phyloP scores from a whole-genome alignment of 345 rosid species.

The Corchorus olitorius region DNA sequence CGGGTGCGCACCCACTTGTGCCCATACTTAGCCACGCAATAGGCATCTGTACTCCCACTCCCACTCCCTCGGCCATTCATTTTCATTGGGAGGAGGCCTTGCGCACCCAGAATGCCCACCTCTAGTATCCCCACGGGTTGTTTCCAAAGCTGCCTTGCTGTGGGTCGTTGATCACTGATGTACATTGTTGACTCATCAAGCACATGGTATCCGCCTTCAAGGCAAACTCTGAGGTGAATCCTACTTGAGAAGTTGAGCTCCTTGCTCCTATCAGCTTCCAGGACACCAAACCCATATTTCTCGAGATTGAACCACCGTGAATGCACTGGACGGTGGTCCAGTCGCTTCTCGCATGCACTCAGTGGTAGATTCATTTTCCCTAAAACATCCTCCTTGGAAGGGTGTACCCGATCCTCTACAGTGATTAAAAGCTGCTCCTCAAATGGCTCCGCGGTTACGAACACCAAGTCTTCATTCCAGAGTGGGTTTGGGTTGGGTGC shows the following conservation, averaged over 20 bases:
- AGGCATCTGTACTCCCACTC: constrained; percentile 45
- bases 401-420: constrained; percentile 66
- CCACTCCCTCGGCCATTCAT: constrained; percentile 61
- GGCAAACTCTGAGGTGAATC: constrained; percentile 76
- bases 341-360: constrained; percentile 63
- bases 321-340: constrained; percentile 80
- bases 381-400: constrained; percentile 63
- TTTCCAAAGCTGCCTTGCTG: constrained; percentile 88
- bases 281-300: constrained; percentile 64
- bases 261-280: constrained; percentile 80
- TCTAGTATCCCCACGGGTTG: constrained; percentile 74
- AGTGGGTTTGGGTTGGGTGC: constrained; percentile 64
- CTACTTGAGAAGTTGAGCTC: constrained; percentile 79
- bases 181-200: constrained; percentile 90
- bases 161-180: constrained; percentile 82
- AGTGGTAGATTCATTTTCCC: constrained; percentile 68
- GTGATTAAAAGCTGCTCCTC: constrained; percentile 77
- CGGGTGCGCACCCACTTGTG: constrained; percentile 91
- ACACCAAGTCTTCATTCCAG: constrained; percentile 90
- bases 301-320: constrained; percentile 92
- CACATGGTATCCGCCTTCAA: constrained; percentile 96
- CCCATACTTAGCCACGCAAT: constrained; percentile 81
- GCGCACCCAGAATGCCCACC: constrained; percentile 72
- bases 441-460: constrained; percentile 91
- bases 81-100: constrained; percentile 79